Base-by-base conservation (phyloP, 345 rosid genomes). In the Draba incana region DNA sequence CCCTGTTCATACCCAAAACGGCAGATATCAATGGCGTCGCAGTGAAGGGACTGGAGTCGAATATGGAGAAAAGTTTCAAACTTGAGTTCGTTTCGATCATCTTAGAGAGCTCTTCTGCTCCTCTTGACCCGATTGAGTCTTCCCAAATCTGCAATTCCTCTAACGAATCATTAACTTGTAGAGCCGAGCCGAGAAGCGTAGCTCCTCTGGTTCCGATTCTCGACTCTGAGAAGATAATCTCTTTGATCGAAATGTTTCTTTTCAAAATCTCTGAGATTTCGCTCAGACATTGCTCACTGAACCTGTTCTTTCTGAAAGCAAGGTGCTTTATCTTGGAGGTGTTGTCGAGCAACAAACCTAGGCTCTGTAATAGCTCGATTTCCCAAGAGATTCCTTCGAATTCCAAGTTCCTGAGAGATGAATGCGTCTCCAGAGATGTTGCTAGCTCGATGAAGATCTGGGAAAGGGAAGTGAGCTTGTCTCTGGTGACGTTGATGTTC, bases 91-190 rank as follows among this genome's bases (percentile, higher is more conserved):
- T 83, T 84, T 94, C 93, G 42, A 94, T 94, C 99, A 94, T 94
- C 78, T 81, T 86, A 0, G 96, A 87, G 11, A 94, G 88, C 79
- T 94, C 97, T 78, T 94, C 97, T 0, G 97, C 96, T 10, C 96
- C 98, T 75, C 75, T 87, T 0, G 88, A 80, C 48, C 97, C 96
- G n/a, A 91, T 89, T 2, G 96, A 91, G 72, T 91, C 99, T 30
- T 94, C 95, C 98, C 95, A 87, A 77, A 94, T 87, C 80, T 94
- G 97, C 77, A 89, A 47, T 81, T 91, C 99, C 55, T 94, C 97
- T 81, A 93, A 66, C 58, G 80, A 76, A 47, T 81, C 89, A 74
- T 90, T 93, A 55, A 69, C 76, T 78, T 62, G 80, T n/a, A 90
- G 86, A 57, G 96, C 94, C 10, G 79, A 75, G 4, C 92, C 97